Base-by-base conservation (phyloP, 2,329 filamentous ascomycete species). In the Fusarium algeriense region DNA sequence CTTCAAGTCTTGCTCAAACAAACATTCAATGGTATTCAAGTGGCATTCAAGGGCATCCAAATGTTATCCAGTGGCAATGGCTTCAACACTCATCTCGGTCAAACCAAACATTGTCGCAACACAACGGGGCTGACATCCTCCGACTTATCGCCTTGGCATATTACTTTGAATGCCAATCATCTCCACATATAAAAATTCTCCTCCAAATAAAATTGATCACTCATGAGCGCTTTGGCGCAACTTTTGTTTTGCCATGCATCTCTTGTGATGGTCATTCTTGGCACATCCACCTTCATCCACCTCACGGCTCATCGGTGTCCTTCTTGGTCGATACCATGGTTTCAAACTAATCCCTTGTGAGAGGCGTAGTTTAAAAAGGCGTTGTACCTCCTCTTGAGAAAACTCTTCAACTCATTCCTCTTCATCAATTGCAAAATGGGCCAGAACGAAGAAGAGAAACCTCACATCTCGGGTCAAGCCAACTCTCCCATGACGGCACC, bases 401-500 rank as follows among this genome's bases (percentile, higher is more conserved):
- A 3, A 26, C 4, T 1, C 12, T 19, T 26, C 20, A 45, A 38
- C 35, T 48, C 30, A 61, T 19, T 6, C 34, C 28, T 45, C 56
- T 38, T 57, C 4, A 55, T 15, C 11, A 13, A 20, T 32, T 7
- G 8, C 28, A 65, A 37, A 12, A 75, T 73, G 71, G 60, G 61
- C 20, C 55, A 75, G 35, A 30, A 66, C 17, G 52, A 60, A 1
- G 60, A 71, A 40, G 67, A 71, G 43, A 14, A 56, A 3, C 45
- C 30, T 37, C 72, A 76, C 30, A 64, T 76, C 45, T 76, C 70
- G 7, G 74, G 72, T 8, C 72, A 75, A 59, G 65, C 74, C 58
- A 75, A 76, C 50, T 43, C 46, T 20, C 72, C 72, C n/a, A 72
- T 75, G 71, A 48, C 72, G 19, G 74, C 66, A 30, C 74, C 74